These are phyloP conservation scores for Amanita exitialis DNA, from an alignment of 768 basidiomycete genomes.

Conservation along the genomic window DNA sequence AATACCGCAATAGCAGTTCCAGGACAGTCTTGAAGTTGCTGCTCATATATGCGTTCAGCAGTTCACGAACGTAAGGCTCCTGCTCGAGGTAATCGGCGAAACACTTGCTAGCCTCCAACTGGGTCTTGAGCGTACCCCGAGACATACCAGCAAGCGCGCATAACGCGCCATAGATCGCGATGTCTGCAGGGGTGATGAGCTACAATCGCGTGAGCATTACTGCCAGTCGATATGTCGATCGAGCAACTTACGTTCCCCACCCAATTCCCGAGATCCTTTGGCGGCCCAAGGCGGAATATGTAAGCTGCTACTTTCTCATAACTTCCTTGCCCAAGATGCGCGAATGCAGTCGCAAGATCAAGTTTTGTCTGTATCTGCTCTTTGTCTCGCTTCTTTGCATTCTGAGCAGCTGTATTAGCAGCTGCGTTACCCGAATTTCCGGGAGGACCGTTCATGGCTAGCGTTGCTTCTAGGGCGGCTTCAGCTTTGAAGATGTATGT, in stretches of 20 bases:
- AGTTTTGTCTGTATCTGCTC: constrained; percentile 70
- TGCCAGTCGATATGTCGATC: not conserved
- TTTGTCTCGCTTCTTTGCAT: constrained; percentile 41
- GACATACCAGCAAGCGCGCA: constrained; percentile 75
- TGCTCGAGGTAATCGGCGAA: constrained; percentile 78
- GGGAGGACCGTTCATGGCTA: constrained; percentile 18
- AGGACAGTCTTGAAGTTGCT: constrained; percentile 82
- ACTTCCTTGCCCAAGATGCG: constrained; percentile 56
- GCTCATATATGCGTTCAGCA: constrained; percentile 77
- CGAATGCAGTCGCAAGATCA: constrained; percentile 71
- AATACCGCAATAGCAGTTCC: constrained; percentile 61
- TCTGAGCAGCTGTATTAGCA: constrained; percentile 12
- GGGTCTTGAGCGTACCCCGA: constrained; percentile 58
- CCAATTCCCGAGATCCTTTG: constrained; percentile 70
- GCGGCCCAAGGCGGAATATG: constrained; percentile 60
- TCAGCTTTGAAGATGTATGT: constrained; percentile 98
- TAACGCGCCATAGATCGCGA: constrained; percentile 79
- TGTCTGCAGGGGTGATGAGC: constrained; percentile 74
- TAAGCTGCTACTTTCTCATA: constrained; percentile 76
- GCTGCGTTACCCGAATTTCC: constrained; percentile 10
- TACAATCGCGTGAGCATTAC: constrained; percentile 15
- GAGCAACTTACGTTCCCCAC: constrained; percentile 45
- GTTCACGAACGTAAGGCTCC: constrained; percentile 79
- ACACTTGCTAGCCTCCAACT: constrained; percentile 55
- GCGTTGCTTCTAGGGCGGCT: constrained; percentile 65